Percentiles rank a stretch among this genome's conserved stretches.
Conservation (phyloP, 257 asterid genomes). For the Nicotiana tabacum region DNA sequence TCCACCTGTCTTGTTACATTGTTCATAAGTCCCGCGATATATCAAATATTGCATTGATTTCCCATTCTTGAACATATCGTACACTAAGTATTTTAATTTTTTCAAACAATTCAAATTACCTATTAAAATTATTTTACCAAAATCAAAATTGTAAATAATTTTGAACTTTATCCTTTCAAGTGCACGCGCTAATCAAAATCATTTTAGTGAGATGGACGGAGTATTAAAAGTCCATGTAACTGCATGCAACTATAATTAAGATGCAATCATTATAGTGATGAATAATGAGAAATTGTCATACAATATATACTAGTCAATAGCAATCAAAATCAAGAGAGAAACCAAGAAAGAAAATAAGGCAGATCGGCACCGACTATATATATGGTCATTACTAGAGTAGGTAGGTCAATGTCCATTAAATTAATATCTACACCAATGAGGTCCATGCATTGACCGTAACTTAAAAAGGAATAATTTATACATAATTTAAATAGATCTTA, state of each 20-base stretch:
- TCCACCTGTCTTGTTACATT: neutral
- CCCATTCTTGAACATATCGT: too few relatives aligned
- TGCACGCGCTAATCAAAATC: too few relatives aligned
- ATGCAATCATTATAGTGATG: neutral
- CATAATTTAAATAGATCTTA: too few relatives aligned
- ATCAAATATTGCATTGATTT: neutral
- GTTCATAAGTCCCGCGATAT: neutral
- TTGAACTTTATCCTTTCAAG: too few relatives aligned
- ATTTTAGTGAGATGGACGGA: too few relatives aligned
- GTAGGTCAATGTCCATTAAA: neutral
- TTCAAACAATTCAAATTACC: too few relatives aligned
- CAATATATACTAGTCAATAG: neutral
- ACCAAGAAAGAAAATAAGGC: neutral
- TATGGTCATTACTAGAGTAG: neutral
- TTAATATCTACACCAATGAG: neutral
- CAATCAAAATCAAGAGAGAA: neutral
- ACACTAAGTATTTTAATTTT: too few relatives aligned
- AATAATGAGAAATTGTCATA: neutral
- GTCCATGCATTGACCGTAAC: neutral
- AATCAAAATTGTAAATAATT: too few relatives aligned
- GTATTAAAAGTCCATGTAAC: too few relatives aligned
- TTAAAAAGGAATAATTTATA: neutral
- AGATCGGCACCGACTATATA: neutral
- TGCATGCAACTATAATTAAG: neutral
- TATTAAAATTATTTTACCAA: too few relatives aligned